Base-by-base conservation (phyloP, 306 rosid genomes). In the Fragaria iinumae region DNA sequence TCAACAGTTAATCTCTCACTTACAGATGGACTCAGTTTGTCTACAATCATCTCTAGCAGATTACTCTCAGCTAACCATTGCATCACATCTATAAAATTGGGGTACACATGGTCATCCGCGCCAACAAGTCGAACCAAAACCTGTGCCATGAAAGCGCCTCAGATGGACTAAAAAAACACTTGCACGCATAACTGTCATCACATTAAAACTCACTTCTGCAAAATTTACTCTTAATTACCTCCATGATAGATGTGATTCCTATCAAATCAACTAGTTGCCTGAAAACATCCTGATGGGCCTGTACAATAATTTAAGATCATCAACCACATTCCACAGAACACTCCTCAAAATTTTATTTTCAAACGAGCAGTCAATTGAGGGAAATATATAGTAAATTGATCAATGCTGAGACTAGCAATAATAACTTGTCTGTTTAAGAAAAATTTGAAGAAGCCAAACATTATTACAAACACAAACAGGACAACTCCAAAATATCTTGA, bases 221-320 rank as follows among this genome's bases (percentile, higher is more conserved):
- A 34, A 72, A 72, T 38, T 53, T 29, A 78, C 6, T 59, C 44
- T 44, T 45, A 44, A 39, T 81, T 79, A 96, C 99, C 99, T 96
- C 98, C 99, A 93, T 96, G 84, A 96, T 96, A 72, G 99, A 96
- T 76, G 99, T 96, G 74, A 89, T 91, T 83, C 99, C 99, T 64
- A 96, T 93, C 88, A 96, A 91, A 89, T 96, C 99, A 77, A 96
- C 98, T 73, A 96, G 77, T 70, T 87, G 96, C 73, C 93, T 86
- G 43, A 96, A 86, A 69, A 96, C 96, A 87, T 93, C 86, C 88
- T 88, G 97, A 84, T 93, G 98, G 69, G 91, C 99, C 99, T 96
- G 90, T 53, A 83, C 56, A 71, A 65, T 50, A 83, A 17, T 1
- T 9, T 49, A 62, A 63, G 74, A 23, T 56, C 80, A 81, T 83